phyloP scores from a whole-genome alignment of 306 rosid species.

The Pachyrhizus erosus region DNA sequence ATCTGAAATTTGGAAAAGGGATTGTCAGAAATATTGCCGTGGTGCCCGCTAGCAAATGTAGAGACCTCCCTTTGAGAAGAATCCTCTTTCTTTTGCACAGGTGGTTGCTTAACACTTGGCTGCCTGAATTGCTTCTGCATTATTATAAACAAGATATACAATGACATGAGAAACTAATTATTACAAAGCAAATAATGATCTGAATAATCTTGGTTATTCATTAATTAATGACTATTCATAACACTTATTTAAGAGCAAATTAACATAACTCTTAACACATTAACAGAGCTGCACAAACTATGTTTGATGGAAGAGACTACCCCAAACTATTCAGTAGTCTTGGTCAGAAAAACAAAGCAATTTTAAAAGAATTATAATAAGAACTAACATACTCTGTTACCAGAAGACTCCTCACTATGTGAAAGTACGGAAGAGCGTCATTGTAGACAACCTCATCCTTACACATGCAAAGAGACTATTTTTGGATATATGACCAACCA shows the following conservation, averaged over 20 bases:
- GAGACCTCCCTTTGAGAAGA: constrained; percentile 38
- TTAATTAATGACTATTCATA: background rate
- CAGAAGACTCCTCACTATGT: too few relatives aligned
- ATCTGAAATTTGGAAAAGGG: background rate
- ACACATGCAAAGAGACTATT: too few relatives aligned
- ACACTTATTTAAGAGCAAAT: background rate
- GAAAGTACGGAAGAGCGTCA: too few relatives aligned
- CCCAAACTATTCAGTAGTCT: too few relatives aligned
- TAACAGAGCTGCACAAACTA: background rate
- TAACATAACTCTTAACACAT: background rate
- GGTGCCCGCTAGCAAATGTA: constrained; percentile 9
- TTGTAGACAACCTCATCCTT: too few relatives aligned
- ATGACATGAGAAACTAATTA: background rate
- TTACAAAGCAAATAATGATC: constrained; percentile 8
- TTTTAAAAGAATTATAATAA: too few relatives aligned
- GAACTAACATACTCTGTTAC: too few relatives aligned
- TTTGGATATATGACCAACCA: too few relatives aligned
- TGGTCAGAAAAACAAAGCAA: too few relatives aligned
- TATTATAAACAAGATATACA: constrained; percentile 39
- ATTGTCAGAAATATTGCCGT: constrained; percentile 32
- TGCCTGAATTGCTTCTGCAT: constrained; percentile 82
- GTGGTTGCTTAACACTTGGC: constrained; percentile 45
- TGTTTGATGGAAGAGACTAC: too few relatives aligned
- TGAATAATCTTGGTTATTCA: background rate
- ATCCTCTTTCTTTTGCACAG: constrained; percentile 47